Evolutionary conservation across 2,329 filamentous ascomycete genomes (phyloP).

Genomic region (Rutstroemia sydowiana): DNA sequence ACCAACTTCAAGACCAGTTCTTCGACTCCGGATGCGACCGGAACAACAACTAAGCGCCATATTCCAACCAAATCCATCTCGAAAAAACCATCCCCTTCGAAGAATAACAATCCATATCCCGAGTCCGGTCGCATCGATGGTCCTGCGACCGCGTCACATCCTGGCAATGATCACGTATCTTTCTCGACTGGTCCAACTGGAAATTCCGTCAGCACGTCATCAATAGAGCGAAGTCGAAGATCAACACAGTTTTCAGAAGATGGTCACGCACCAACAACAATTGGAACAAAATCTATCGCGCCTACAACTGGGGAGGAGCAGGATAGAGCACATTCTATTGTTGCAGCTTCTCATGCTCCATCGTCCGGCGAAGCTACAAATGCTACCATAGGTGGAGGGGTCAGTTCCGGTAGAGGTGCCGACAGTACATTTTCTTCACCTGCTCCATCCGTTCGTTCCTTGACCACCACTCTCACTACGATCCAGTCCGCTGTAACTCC

Average conservation of each 20-base stretch:
- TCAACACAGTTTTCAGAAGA: conserved; percentile 57
- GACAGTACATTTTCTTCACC: conserved; percentile 77
- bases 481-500: conserved; percentile 67
- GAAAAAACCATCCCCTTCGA: conserved; percentile 49
- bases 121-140: conserved; percentile 58
- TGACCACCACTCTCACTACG: conserved; percentile 78
- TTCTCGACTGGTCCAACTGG: conserved; percentile 49
- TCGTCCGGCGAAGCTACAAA: conserved; percentile 66
- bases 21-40: conserved; percentile 47
- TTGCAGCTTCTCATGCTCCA: conserved; percentile 64
- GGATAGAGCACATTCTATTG: conserved; percentile 67
- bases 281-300: conserved; percentile 53
- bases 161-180: conserved; percentile 42
- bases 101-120: conserved; percentile 80
- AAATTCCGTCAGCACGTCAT: conserved; percentile 41
- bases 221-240: conserved; percentile 48
- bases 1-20: conserved; percentile 71
- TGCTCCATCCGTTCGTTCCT: conserved; percentile 69
- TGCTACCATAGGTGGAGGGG: conserved; percentile 59
- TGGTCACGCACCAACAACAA: conserved; percentile 49
- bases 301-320: conserved; percentile 61
- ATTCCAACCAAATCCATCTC: conserved; percentile 35
- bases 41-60: conserved; percentile 37
- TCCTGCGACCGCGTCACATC: conserved; percentile 19
- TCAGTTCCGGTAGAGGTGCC: conserved; percentile 58